Percentiles rank a stretch among this genome's conserved stretches.
phyloP scores from a whole-genome alignment of 371 early-diverging fungal species.

The Umbelopsis sp. region DNA sequence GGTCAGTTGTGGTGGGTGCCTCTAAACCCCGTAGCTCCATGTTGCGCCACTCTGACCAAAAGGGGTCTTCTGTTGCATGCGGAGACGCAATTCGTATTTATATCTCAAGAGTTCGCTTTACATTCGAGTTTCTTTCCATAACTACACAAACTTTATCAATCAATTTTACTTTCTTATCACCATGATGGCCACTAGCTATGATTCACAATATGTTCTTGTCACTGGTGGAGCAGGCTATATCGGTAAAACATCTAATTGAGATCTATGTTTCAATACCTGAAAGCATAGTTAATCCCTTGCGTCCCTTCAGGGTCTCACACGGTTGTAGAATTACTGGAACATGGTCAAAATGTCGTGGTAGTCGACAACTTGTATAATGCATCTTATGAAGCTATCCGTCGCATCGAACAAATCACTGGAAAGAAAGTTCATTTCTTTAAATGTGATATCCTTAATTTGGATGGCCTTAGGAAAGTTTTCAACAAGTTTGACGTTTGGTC shows the following conservation, averaged over 20 bases:
- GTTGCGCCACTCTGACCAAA: too few species aligned
- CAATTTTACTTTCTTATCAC: neutral
- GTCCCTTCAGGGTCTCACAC: constrained; percentile 84
- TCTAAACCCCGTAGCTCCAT: too few species aligned
- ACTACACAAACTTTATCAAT: too few species aligned
- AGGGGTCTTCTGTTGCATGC: too few species aligned
- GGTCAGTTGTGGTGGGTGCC: too few species aligned
- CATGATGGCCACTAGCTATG: neutral
- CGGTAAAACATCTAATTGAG: constrained; percentile 33
- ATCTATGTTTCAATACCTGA: neutral
- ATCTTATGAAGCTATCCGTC: constrained; percentile 68
- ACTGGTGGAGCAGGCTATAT: constrained; percentile 62
- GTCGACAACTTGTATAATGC: constrained; percentile 86
- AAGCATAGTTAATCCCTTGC: neutral
- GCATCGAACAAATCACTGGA: constrained; percentile 67
- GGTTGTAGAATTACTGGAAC: constrained; percentile 78
- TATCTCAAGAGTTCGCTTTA: too few species aligned
- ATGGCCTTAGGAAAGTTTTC: constrained; percentile 68
- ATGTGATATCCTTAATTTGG: constrained; percentile 71
- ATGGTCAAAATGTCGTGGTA: constrained; percentile 73
- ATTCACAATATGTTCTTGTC: constrained; percentile 37
- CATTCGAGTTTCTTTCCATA: too few species aligned
- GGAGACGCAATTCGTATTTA: too few species aligned
- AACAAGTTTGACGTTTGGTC: constrained; percentile 54
- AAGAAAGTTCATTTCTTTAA: constrained; percentile 69